These are phyloP conservation scores for Starmerella roubikii DNA, from an alignment of 805 yeast genomes.

Conservation along the genomic window DNA sequence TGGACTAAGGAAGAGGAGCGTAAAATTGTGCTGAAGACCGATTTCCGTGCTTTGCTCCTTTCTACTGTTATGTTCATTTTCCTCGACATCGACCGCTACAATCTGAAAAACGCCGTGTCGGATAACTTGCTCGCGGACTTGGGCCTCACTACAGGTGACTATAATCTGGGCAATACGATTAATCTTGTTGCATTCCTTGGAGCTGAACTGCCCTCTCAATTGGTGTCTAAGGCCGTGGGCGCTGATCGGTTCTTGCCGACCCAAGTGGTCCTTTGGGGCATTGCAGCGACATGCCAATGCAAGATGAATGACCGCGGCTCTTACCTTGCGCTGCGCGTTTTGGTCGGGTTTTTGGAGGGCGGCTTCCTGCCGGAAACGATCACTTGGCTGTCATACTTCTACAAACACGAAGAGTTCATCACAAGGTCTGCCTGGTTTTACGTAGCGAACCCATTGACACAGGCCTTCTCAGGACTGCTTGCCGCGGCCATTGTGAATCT, in stretches of 20 bases:
- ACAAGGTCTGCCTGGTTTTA: conserved; percentile 48
- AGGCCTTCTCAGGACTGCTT: conserved; percentile 34
- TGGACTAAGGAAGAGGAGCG: conserved; percentile 44
- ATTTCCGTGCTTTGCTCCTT: conserved; percentile 41
- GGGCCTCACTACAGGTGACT: conserved; percentile 40
- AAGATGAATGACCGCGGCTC: conserved; percentile 31
- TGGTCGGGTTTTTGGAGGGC: conserved; percentile 49
- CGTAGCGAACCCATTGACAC: conserved; percentile 39
- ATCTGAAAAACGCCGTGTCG: conserved; percentile 43
- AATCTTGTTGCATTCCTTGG: conserved; percentile 40
- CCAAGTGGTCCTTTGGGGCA: conserved; percentile 45
- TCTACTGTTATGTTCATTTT: conserved; percentile 49
- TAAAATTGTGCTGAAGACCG: conserved; percentile 37
- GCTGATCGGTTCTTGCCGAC: conserved; percentile 53
- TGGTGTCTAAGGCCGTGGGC: conserved; percentile 49
- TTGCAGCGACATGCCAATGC: conserved; percentile 42
- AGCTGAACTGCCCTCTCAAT: conserved; percentile 56
- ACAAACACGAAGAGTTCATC: conserved; percentile 44
- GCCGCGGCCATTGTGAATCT: conserved; percentile 44
- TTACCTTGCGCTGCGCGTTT: conserved; percentile 36
- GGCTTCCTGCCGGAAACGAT: conserved; percentile 56
- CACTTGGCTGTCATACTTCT: conserved; percentile 55
- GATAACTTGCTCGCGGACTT: conserved; percentile 43
- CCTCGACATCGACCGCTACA: conserved; percentile 45
- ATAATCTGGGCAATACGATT: conserved; percentile 47